Base-by-base conservation (phyloP, 2,329 filamentous ascomycete genomes). In the Peltaster fructicola region DNA sequence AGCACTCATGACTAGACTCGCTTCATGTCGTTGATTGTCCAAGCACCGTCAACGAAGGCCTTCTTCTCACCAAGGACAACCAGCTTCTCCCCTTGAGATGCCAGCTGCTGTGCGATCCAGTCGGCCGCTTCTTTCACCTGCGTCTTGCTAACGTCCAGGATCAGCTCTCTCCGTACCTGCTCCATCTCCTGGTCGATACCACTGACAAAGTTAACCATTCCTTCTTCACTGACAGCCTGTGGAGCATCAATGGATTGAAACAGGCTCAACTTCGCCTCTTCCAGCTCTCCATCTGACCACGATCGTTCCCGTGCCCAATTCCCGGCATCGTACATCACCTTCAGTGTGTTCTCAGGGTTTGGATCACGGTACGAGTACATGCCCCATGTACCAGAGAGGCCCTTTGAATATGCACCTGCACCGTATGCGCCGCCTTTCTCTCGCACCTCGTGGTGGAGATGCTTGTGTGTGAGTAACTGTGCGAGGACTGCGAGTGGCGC, bases 331-430 rank as follows among this genome's bases (percentile, higher is more conserved):
- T 65, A 61, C 71, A 93, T 91, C 31, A 93, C 78, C 28, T 66
- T 68, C 36, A 95, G 57, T 0, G 81, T 85, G 51, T 92, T 93
- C 33, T 74, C 62, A 1, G 88, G 85, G 47, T 95, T 93, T 3
- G 88, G 88, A 47, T 98, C 88, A 25, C 88, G 78, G 61, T 98
- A 98, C 21, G 79, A 85, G 56, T 91, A 93, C 56, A 93, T 90
- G 9, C 81, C 81, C 40, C 98, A 95, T 1, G 91, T 51, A 13
- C 84, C 85, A 37, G 80, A 75, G 6, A 92, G 56, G 0, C 76
- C 68, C 13, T 73, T 71, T 21, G 77, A 74, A 47, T 81, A 85
- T 2, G 88, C 85, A 8, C 84, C 82, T 12, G 81, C 88, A n/a
- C 88, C 88, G 39, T 98, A 98, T 0, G 88, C 88, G 17, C 88